These are phyloP conservation scores for Leccinum pachyderme DNA, from an alignment of 1,284 basidiomycete genomes.

Conservation along the genomic window DNA sequence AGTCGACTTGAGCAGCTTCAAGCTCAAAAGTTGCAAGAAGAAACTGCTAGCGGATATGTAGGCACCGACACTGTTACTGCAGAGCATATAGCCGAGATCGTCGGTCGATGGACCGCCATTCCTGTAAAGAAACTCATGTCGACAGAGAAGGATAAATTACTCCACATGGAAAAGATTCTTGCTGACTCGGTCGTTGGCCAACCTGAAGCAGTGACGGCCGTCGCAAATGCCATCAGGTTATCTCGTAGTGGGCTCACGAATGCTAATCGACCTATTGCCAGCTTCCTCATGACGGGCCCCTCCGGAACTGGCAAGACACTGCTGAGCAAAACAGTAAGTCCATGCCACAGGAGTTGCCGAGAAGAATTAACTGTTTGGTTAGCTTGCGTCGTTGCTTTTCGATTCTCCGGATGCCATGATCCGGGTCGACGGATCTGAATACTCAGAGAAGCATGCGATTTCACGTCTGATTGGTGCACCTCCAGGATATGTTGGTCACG, in stretches of 20 bases:
- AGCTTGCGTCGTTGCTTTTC: slow-evolving; percentile 86
- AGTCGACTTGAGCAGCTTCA: slow-evolving; percentile 69
- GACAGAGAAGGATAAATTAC: slow-evolving; percentile 88
- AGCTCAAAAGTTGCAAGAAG: slow-evolving; percentile 70
- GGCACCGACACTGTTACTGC: slow-evolving; percentile 81
- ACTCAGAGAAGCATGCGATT: slow-evolving; percentile 92
- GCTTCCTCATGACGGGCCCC: slow-evolving; percentile 92
- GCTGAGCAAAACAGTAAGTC: slow-evolving; percentile 82
- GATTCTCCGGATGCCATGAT: slow-evolving; percentile 91
- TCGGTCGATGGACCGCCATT: slow-evolving; percentile 87
- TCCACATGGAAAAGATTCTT: slow-evolving; percentile 74
- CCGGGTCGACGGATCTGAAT: slow-evolving; percentile 89
- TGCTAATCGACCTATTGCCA: slow-evolving; percentile 84
- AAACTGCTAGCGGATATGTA: slow-evolving; percentile 54
- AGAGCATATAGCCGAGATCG: slow-evolving; percentile 91
- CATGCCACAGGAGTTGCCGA: background rate
- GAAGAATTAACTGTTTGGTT: slow-evolving; percentile 8
- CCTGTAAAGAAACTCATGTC: slow-evolving; percentile 87
- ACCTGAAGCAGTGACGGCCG: slow-evolving; percentile 83
- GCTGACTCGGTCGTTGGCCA: slow-evolving; percentile 81
- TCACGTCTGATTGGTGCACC: slow-evolving; percentile 88
- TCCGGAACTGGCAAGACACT: slow-evolving; percentile 90
- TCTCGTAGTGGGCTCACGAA: slow-evolving; percentile 88
- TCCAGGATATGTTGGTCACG: slow-evolving; percentile 90
- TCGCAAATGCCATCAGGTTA: slow-evolving; percentile 89